Conservation (phyloP, 305 asterid species). For the Fraxinus nigra region DNA sequence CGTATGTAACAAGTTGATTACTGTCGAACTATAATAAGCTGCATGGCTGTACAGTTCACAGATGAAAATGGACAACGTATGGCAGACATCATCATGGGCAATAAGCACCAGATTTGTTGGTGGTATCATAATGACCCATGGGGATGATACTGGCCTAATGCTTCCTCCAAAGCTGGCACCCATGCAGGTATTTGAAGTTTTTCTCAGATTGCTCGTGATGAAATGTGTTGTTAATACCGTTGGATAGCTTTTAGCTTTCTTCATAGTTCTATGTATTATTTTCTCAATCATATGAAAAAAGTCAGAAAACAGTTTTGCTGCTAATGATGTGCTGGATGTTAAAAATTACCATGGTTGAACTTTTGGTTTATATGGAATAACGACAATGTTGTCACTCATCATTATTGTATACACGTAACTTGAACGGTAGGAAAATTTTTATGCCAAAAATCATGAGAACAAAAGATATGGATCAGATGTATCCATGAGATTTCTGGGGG, state of each 20-base stretch:
- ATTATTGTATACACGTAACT: slow-evolving; percentile 7
- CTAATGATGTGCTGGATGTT: background rate
- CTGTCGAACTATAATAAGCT: slow-evolving; percentile 10
- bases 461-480: background rate
- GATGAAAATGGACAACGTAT: slow-evolving; percentile 93
- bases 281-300: slow-evolving; percentile 1
- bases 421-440: background rate
- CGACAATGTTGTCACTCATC: background rate
- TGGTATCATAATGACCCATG: slow-evolving; percentile 95
- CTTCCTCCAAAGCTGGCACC: slow-evolving; percentile 95
- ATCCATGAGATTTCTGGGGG: background rate
- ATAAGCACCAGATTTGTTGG: slow-evolving; percentile 94
- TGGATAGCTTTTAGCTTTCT: slow-evolving; percentile 1
- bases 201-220: slow-evolving; percentile 16
- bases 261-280: slow-evolving; percentile 5
- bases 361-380: background rate
- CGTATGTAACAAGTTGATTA: slow-evolving; percentile 6
- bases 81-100: slow-evolving; percentile 99
- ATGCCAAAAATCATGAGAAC: background rate
- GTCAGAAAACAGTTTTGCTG: slow-evolving; percentile 1
- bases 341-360: background rate
- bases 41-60: slow-evolving; percentile 54
- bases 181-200: slow-evolving; percentile 56
- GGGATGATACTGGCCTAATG: slow-evolving; percentile 90
- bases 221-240: background rate